Base-by-base conservation (phyloP, 2,329 filamentous ascomycete species). In the Neoarthrinium moseri region DNA sequence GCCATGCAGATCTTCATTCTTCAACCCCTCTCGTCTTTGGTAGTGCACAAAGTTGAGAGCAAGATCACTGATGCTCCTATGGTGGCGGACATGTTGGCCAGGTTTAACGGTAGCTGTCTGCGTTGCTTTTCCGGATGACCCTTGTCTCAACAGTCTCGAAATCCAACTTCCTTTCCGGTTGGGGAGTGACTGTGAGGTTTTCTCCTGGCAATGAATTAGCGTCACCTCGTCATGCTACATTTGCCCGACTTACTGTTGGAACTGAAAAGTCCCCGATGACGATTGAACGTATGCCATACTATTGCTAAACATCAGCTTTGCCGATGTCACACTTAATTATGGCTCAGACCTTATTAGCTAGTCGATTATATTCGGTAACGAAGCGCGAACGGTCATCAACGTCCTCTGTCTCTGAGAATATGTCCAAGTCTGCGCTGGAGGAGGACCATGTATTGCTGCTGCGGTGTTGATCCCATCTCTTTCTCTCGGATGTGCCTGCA, bases 371-470 rank as follows among this genome's bases (percentile, higher is more conserved):
- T 53, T 83, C 77, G 6, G 73, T 56, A 5, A 84, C 60, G 57
- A 79, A 80, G 3, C 63, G 56, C 2, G 64, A 59, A 23, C 78
- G 69, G 43, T 77, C 70, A 27, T 75, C 71, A 13, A 74, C 59
- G 23, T 75, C 73, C 32, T 80, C 78, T 4, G 65, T 65, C 43
- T 81, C 76, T 17, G 69, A 72, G 24, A 73, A 56, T 13, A 72
- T 57, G 3, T 69, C 74, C 15, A 70, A 54, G 24, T 77, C 77
- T 30, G 73, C 75, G 46, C 74, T 80, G 33, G 75, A 78, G 15
- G 77, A 76, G 1, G 77, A 74, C 81, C 81, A 84, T 3, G 77
- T 82, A 33, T 71, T 74, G 56, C 75, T 81, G 51, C 67, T 75
- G 43, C 59, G 62, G 40, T 66, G 53, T 20, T 52, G 59, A 20